phyloP scores from a whole-genome alignment of 257 asterid genomes.

The Solanum megistacrolobum region DNA sequence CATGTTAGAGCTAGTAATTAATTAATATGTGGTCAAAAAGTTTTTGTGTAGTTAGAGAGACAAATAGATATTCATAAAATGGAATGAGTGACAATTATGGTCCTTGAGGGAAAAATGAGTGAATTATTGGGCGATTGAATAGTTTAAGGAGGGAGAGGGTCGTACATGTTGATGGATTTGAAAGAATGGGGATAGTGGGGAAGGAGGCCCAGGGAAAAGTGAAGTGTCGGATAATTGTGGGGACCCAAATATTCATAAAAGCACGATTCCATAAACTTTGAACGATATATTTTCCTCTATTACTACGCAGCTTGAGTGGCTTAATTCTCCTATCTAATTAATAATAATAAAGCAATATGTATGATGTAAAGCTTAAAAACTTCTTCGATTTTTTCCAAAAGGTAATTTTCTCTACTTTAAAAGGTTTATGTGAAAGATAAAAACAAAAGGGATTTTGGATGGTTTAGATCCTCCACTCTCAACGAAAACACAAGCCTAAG shows the following conservation, averaged over 20 bases:
- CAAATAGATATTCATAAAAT: background rate
- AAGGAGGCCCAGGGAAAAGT: slow-evolving; percentile 19
- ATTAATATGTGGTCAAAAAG: background rate
- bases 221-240: slow-evolving; percentile 26
- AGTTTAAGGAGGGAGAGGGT: slow-evolving; percentile 16
- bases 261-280: slow-evolving; percentile 13
- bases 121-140: slow-evolving; percentile 33
- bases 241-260: slow-evolving; percentile 15
- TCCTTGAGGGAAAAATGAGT: background rate
- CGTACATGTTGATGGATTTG: slow-evolving; percentile 22
- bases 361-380: background rate
- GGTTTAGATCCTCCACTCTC: background rate
- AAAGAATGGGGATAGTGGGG: slow-evolving; percentile 9
- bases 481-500: background rate
- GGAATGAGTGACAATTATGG: background rate
- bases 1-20: background rate
- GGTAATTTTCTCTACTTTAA: background rate
- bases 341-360: background rate
- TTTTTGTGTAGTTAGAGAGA: background rate
- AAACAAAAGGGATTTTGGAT: background rate
- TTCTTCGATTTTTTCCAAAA: background rate
- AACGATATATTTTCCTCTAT: background rate
- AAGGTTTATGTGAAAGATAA: background rate
- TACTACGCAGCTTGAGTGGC: background rate
- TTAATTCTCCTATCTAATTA: background rate